Percentiles rank a stretch among this genome's conserved stretches.
phyloP scores from a whole-genome alignment of 805 yeast species.

The Monosporozyma siamensis region DNA sequence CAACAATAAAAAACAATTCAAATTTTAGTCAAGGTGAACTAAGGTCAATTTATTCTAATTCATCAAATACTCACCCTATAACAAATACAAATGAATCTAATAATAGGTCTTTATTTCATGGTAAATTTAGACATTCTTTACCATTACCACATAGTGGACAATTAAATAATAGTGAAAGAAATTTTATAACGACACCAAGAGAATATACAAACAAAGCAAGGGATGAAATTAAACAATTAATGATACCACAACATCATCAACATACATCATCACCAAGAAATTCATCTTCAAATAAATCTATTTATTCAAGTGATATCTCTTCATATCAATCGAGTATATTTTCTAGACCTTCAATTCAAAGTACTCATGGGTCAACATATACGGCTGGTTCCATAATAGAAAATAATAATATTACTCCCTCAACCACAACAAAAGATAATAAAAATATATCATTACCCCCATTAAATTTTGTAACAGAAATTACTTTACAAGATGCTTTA shows the following conservation, averaged over 20 bases:
- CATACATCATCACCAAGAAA: background rate
- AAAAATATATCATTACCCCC: slow-evolving; percentile 3
- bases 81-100: background rate
- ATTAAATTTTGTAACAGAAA: slow-evolving; percentile 14
- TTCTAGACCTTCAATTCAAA: slow-evolving; percentile 5
- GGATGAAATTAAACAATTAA: slow-evolving; percentile 22
- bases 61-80: background rate
- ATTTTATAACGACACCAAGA: slow-evolving; percentile 27
- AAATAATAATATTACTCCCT: background rate
- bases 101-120: background rate
- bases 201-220: slow-evolving; percentile 27
- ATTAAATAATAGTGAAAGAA: background rate
- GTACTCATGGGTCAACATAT: background rate
- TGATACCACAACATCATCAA: slow-evolving; percentile 6
- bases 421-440: no score
- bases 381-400: background rate
- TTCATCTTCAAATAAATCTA: background rate
- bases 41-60: background rate
- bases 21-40: background rate
- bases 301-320: slow-evolving; percentile 3
- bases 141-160: background rate
- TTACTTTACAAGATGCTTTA: slow-evolving; percentile 41
- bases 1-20: no score
- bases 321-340: slow-evolving; percentile 10
- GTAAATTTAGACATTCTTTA: background rate